Base-by-base conservation (phyloP, 2,329 filamentous ascomycete species). In the Phialemoniopsis sp. region DNA sequence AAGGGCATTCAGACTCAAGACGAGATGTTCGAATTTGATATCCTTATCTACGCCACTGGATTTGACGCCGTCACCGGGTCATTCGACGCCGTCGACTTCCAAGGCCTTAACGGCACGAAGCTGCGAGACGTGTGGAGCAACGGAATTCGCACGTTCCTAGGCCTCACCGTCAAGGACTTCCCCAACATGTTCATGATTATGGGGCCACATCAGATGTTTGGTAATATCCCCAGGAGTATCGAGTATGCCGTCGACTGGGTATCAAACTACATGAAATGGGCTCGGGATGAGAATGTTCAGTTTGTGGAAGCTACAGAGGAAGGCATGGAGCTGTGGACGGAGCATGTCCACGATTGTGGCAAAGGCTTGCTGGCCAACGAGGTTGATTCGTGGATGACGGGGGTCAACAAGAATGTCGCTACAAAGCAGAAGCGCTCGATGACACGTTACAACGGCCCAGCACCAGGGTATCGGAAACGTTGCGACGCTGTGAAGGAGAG, bases 351-450 rank as follows among this genome's bases (percentile, higher is more conserved):
- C 17, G 58, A 68, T 4, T 70, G 67, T 37, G 62, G 64, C 0
- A 52, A 65, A 29, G 71, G 71, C 0, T 42, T 68, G 9, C 46
- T 76, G 18, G 58, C 62, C 1, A 69, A 68, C 42, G 63, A 73
- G 44, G 66, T 73, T 0, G 71, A 76, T 43, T 67, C 62, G 2
- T 77, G 72, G 73, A 74, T 76, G 70, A 76, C 71, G 3, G 73
- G 72, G 1, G 67, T 76, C 2, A 76, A 76, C 45, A 71, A 60
- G 45, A 74, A 76, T 41, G 48, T 75, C 30, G 54, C 57, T 13
- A 55, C 62, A 29, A 73, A 73, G 55, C 59, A 66, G 46, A 64
- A 62, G 43, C 57, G 70, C 34, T 66, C 57, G 8, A 59, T 76
- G 46, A 64, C 64, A 4, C 54, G 71, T 34, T 76, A 75, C 41